Base-by-base conservation (phyloP, 2,329 filamentous ascomycete genomes). In the Capronia americana region DNA sequence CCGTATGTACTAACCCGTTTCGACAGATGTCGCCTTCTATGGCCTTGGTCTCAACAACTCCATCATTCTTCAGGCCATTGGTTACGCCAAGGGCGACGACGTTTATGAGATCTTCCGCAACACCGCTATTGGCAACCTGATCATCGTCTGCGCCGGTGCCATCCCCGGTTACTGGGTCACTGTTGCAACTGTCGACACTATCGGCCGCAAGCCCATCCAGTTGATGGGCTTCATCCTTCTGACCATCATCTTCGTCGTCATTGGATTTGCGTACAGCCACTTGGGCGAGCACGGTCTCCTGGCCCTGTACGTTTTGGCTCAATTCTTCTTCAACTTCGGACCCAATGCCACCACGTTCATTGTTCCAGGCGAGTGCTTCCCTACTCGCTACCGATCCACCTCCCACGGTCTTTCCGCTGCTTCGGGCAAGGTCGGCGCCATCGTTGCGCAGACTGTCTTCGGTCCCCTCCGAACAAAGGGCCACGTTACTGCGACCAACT, bases 91-190 rank as follows among this genome's bases (percentile, higher is more conserved):
- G 34, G 88, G 88, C 10, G 74, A 74, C 62, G 87, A 84, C 69
- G 86, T 91, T 32, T 93, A 93, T 79, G 77, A 91, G 70, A 84
- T 83, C 75, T 84, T 92, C 68, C 88, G 88, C 81, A 91, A 91
- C 79, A 92, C 88, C 7, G 90, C 91, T 57, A 85, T 92, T 23
- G 91, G 91, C 10, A 93, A 94, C 80, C 80, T 93, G 72, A 92
- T 93, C 71, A 85, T 93, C 58, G 88, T 93, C 71, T 87, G 90
- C 66, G 91, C 91, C 3, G 91, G 91, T 64, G 89, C 91, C 56
- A 90, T 93, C 14, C 91, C 91, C 0, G 91, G 91, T 14, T 93
- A 93, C 82, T 93, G 91, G 91, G 85, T 92, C 17, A 91, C 90
- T 0, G 90, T 93, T 5, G 87, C 87, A 12, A 87, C 86, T 0